A percentile compares a stretch with the other conserved stretches of the same genome.
Conservation (phyloP, 441 rosid genomes). For the Arabidopsis lyrata region DNA sequence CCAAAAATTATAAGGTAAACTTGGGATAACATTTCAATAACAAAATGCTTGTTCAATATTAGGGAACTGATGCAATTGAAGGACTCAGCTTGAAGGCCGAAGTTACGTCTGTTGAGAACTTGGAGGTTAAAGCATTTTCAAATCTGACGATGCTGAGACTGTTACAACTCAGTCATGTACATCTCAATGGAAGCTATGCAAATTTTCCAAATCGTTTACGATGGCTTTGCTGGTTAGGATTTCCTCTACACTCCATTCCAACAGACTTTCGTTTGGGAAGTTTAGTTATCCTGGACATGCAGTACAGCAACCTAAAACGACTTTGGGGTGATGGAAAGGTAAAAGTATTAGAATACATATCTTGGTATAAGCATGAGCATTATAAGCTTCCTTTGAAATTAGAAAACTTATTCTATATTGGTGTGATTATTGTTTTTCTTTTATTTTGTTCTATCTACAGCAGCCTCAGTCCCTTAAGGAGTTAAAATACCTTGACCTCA, state of each 20-base stretch:
- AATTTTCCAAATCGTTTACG: neutral
- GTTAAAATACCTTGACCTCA: constrained; percentile 18
- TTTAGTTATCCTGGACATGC: constrained; percentile 21
- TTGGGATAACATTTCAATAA: neutral
- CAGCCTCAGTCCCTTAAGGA: neutral
- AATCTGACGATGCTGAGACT: neutral
- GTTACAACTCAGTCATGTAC: constrained; percentile 9
- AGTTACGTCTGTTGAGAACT: neutral
- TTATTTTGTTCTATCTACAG: neutral
- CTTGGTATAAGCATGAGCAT: too few species aligned
- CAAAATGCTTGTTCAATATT: constrained; percentile 9
- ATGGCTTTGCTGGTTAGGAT: constrained; percentile 16
- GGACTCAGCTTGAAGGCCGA: constrained; percentile 34
- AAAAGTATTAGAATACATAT: neutral
- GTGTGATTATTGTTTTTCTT: neutral
- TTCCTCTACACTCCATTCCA: neutral
- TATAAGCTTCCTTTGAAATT: neutral
- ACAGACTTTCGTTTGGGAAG: neutral
- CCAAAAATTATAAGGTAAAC: neutral
- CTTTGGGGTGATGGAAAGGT: neutral
- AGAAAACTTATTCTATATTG: neutral
- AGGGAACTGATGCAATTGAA: constrained; percentile 47
- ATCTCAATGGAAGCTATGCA: neutral
- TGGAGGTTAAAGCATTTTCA: constrained; percentile 16
- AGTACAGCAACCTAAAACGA: constrained; percentile 7